These are phyloP conservation scores for Verbena officinalis DNA, from an alignment of 257 asterid species.

Conservation along the genomic window DNA sequence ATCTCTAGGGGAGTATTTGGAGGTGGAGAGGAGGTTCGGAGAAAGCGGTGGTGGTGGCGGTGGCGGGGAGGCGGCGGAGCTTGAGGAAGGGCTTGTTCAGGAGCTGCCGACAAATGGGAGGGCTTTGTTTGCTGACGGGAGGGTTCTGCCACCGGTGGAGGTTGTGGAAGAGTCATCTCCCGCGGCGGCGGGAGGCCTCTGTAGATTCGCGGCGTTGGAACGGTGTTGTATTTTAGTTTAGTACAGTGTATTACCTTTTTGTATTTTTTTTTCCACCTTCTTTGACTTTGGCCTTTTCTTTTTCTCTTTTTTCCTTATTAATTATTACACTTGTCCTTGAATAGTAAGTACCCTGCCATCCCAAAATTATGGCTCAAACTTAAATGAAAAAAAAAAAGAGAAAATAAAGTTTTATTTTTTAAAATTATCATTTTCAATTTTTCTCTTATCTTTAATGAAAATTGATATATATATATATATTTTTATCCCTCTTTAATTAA, in stretches of 20 bases:
- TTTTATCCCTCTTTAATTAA: too few species aligned
- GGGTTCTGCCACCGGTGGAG: constrained; percentile 76
- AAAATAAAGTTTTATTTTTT: too few species aligned
- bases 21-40: constrained; percentile 85
- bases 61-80: constrained; percentile 51
- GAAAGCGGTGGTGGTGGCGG: constrained; percentile 48
- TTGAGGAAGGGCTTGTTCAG: constrained; percentile 67
- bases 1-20: constrained; percentile 82
- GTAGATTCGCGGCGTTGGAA: constrained; percentile 63
- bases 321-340: too few species aligned
- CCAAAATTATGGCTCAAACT: too few species aligned
- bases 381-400: too few species aligned
- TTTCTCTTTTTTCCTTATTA: too few species aligned
- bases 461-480: too few species aligned
- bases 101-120: constrained; percentile 59
- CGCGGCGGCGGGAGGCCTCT: constrained; percentile 44
- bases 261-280: too few species aligned
- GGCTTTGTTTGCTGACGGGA: constrained; percentile 78
- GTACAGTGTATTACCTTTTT: constrained; percentile 21
- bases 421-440: too few species aligned
- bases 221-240: constrained; percentile 47
- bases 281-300: too few species aligned
- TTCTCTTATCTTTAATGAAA: too few species aligned
- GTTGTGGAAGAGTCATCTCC: constrained; percentile 51
- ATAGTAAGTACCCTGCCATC: too few species aligned